phyloP scores from a whole-genome alignment of 108 stramenopile species.

The Cyclostephanos tholiformis region DNA sequence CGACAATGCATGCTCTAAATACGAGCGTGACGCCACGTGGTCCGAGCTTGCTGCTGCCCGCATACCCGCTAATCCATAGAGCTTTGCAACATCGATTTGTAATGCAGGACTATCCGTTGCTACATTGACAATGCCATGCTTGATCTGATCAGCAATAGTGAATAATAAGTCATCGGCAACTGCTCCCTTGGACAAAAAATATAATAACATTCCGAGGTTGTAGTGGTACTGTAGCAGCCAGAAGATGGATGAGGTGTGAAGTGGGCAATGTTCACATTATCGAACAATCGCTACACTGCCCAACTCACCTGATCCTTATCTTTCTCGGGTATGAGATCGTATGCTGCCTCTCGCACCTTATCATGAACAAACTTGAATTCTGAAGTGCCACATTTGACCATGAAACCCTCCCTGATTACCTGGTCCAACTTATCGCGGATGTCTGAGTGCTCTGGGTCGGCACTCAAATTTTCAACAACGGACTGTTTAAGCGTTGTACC shows the following conservation, averaged over 20 bases:
- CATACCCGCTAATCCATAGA: too few species aligned
- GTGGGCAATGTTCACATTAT: slow-evolving; percentile 1
- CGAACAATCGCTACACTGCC: slow-evolving; percentile 14
- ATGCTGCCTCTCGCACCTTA: slow-evolving; percentile 14
- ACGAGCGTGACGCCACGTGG: too few species aligned
- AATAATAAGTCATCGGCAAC: slow-evolving; percentile 1
- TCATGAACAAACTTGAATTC: too few species aligned
- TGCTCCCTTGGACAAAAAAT: not conserved
- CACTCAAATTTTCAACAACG: not conserved
- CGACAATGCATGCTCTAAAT: too few species aligned
- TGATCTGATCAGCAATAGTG: slow-evolving; percentile 9
- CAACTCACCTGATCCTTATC: slow-evolving; percentile 1
- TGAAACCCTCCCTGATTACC: not conserved
- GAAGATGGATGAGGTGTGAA: too few species aligned
- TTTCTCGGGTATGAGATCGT: not conserved
- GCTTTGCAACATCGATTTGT: too few species aligned
- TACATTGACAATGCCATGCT: slow-evolving; percentile 11
- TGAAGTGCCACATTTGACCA: not conserved
- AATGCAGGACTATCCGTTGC: slow-evolving; percentile 6
- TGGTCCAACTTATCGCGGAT: slow-evolving; percentile 10
- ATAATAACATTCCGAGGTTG: too few species aligned
- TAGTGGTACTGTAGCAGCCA: too few species aligned
- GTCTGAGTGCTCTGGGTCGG: not conserved
- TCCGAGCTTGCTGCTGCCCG: too few species aligned
- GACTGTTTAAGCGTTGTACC: slow-evolving; percentile 4